Percentiles rank a stretch among this genome's conserved stretches.
These are phyloP conservation scores for Verticillium zaregamsianum DNA, from an alignment of 2,329 filamentous ascomycete genomes.

Conservation along the genomic window DNA sequence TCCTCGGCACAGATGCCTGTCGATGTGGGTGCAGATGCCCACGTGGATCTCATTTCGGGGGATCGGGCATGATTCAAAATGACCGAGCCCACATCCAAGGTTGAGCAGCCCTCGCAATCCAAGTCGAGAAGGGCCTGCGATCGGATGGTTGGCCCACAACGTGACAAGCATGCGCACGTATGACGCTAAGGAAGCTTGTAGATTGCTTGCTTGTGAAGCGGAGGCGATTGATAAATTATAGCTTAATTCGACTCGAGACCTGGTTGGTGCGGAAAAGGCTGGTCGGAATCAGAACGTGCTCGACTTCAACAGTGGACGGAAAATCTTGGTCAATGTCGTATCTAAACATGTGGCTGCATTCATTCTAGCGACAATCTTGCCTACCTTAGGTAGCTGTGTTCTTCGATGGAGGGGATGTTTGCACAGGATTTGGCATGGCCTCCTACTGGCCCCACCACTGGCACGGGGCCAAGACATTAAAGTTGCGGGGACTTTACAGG, in stretches of 20 bases:
- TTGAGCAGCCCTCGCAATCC: background rate
- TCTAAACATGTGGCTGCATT: background rate
- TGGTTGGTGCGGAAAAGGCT: background rate
- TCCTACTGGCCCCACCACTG: background rate
- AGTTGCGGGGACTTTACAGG: background rate
- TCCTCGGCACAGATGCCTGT: background rate
- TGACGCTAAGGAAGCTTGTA: background rate
- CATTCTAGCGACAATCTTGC: background rate
- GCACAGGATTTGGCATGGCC: background rate
- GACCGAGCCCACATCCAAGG: background rate
- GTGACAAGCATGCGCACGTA: background rate
- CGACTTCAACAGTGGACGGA: background rate
- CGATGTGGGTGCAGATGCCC: background rate
- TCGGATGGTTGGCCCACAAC: background rate
- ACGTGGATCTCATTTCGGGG: background rate
- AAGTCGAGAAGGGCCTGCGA: background rate
- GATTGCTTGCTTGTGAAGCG: background rate
- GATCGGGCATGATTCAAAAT: background rate
- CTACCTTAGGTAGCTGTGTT: background rate
- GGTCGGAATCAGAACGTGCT: background rate
- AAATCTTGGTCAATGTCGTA: background rate
- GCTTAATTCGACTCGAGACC: background rate
- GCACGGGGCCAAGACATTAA: background rate
- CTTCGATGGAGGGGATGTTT: background rate
- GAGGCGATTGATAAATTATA: background rate